Evolutionary conservation across 2,329 filamentous ascomycete genomes (phyloP).

Genomic region (Apiospora phragmitis): DNA sequence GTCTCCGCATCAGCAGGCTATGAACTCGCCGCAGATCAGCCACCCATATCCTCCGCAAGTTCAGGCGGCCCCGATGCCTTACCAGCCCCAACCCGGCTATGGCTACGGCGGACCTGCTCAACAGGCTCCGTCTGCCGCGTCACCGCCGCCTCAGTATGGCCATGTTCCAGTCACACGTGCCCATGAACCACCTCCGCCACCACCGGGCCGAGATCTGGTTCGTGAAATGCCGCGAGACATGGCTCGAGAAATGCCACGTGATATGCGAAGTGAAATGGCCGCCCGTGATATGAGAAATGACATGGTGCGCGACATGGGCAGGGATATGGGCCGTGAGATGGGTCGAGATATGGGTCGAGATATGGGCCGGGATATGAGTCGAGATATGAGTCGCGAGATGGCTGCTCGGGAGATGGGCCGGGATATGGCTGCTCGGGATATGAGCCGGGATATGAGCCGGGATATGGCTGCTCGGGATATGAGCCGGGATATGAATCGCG

Average conservation of each 20-base stretch:
- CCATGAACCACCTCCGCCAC: slow-evolving; percentile 41
- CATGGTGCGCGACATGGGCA: background rate
- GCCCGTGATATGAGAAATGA: background rate
- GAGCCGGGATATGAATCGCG: slow-evolving; percentile 1
- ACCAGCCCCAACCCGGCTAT: slow-evolving; percentile 47
- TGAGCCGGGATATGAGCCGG: slow-evolving; percentile 4
- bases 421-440: background rate
- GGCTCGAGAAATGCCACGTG: slow-evolving; percentile 7
- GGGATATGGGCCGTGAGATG: background rate
- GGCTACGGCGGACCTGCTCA: slow-evolving; percentile 41
- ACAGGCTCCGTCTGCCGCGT: slow-evolving; percentile 44
- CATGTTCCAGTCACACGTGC: slow-evolving; percentile 46
- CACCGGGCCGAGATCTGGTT: slow-evolving; percentile 6
- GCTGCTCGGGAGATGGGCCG: background rate
- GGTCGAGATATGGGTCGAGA: slow-evolving; percentile 1
- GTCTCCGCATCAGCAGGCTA: slow-evolving; percentile 34
- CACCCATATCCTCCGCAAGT: slow-evolving; percentile 47
- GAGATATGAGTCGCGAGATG: slow-evolving; percentile 12
- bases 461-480: background rate
- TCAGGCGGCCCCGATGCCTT: slow-evolving; percentile 38
- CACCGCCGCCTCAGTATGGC: slow-evolving; percentile 57
- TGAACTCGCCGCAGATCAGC: slow-evolving; percentile 48
- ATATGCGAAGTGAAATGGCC: background rate
- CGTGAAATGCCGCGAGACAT: slow-evolving; percentile 14
- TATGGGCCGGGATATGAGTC: slow-evolving; percentile 7